Conservation (phyloP, 257 asterid genomes). For the Rhazya stricta region DNA sequence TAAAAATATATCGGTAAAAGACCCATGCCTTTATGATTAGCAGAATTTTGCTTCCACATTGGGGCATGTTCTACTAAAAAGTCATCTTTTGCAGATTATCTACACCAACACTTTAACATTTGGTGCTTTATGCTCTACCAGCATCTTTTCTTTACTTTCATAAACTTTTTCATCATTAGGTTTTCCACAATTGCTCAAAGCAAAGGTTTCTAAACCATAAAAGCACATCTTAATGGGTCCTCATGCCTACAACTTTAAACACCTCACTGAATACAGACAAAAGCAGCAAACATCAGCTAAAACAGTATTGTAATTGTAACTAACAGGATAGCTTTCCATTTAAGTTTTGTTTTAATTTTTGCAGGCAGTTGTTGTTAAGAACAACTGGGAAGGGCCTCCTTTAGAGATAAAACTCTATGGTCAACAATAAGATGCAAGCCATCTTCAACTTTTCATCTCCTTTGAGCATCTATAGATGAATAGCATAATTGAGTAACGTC, state of each 20-base stretch:
- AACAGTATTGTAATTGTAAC: neutral
- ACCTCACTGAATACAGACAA: slow-evolving; percentile 1
- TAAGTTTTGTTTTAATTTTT: neutral
- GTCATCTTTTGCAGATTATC: slow-evolving; percentile 25
- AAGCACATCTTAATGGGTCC: slow-evolving; percentile 25
- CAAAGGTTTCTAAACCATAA: slow-evolving; percentile 20
- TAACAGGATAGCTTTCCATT: slow-evolving; percentile 4
- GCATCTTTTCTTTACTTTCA: slow-evolving; percentile 26
- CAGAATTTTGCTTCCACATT: slow-evolving; percentile 17
- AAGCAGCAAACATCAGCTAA: slow-evolving; percentile 3
- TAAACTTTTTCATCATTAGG: slow-evolving; percentile 23
- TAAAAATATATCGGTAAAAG: slow-evolving; percentile 6
- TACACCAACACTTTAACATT: slow-evolving; percentile 20
- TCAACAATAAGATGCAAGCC: neutral
- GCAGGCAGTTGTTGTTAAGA: neutral
- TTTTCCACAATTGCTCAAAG: slow-evolving; percentile 25
- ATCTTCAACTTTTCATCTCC: neutral
- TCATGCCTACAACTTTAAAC: slow-evolving; percentile 12
- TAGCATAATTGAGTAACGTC: neutral
- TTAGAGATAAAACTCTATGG: neutral
- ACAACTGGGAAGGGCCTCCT: slow-evolving; percentile 2
- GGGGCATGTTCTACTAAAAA: slow-evolving; percentile 20
- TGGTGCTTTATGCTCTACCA: slow-evolving; percentile 22
- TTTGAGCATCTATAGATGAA: neutral
- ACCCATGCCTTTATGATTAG: slow-evolving; percentile 16